Percentiles rank a stretch among this genome's conserved stretches.
These are phyloP conservation scores for Phragmites australis DNA, from an alignment of 176 grass and related monocot species.

Conservation along the genomic window DNA sequence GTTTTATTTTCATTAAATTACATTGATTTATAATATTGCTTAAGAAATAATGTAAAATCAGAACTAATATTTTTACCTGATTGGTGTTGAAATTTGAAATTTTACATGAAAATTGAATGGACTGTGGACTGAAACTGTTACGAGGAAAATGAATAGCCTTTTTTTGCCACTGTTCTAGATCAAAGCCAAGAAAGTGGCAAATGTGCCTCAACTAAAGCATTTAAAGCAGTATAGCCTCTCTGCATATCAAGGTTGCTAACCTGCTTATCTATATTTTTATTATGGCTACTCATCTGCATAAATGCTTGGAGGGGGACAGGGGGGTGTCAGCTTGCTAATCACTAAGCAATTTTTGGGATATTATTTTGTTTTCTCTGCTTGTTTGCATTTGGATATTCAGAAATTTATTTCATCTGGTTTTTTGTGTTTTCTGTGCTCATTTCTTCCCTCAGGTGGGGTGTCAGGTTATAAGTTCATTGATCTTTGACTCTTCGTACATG, in stretches of 20 bases:
- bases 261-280: neutral
- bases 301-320: neutral
- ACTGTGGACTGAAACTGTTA: neutral
- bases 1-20: neutral
- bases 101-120: neutral
- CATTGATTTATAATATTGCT: neutral
- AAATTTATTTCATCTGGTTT: neutral
- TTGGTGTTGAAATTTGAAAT: neutral
- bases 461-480: neutral
- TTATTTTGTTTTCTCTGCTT: neutral
- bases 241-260: neutral
- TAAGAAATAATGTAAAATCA: neutral
- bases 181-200: neutral
- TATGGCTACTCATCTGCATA: neutral
- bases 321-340: neutral
- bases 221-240: neutral
- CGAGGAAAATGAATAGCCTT: neutral
- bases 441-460: neutral
- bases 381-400: neutral
- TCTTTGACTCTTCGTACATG: neutral
- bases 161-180: neutral
- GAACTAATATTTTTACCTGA: neutral
- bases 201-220: neutral
- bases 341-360: neutral
- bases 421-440: neutral